These are phyloP conservation scores for Holtermanniella nyarrowii DNA, from an alignment of 768 basidiomycete species.

Conservation along the genomic window DNA sequence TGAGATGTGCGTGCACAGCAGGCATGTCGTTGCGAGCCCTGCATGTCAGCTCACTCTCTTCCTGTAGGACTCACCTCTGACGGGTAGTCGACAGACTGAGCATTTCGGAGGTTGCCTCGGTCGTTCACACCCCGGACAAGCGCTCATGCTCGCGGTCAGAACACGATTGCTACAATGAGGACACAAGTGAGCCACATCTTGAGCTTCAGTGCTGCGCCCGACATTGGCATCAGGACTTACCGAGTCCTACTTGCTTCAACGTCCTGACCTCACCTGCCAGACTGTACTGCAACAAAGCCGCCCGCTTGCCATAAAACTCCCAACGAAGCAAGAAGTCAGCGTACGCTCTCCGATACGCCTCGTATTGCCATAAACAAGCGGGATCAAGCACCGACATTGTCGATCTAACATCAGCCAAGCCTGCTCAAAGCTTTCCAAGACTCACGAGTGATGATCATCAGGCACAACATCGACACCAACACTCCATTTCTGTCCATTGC, in stretches of 20 bases:
- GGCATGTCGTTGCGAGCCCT: conserved; percentile 27
- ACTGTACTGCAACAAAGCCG: conserved; percentile 13
- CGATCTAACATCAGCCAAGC: conserved; percentile 7
- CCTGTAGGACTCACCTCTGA: conserved; percentile 28
- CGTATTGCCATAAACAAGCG: conserved; percentile 10
- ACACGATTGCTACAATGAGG: conserved; percentile 8
- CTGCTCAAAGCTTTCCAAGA: background rate
- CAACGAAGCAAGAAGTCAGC: conserved; percentile 32
- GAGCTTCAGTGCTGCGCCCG: conserved; percentile 3
- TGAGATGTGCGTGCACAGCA: conserved; percentile 19
- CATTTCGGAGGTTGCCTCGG: conserved; percentile 15
- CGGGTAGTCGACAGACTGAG: conserved; percentile 32
- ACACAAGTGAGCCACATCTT: conserved; percentile 8
- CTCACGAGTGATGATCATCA: conserved; percentile 11
- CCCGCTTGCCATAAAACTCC: conserved; percentile 16
- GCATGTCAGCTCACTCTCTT: background rate
- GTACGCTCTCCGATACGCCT: conserved; percentile 27
- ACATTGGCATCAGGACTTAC: conserved; percentile 1
- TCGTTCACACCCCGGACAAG: conserved; percentile 19
- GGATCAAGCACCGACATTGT: conserved; percentile 15
- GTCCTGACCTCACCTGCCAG: conserved; percentile 4
- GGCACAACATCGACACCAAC: conserved; percentile 13
- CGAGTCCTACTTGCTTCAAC: background rate
- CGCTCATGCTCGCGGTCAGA: background rate
- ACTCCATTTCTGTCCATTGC: background rate